Conservation (phyloP, 2,329 filamentous ascomycete species). For the Alternaria gaisen region DNA sequence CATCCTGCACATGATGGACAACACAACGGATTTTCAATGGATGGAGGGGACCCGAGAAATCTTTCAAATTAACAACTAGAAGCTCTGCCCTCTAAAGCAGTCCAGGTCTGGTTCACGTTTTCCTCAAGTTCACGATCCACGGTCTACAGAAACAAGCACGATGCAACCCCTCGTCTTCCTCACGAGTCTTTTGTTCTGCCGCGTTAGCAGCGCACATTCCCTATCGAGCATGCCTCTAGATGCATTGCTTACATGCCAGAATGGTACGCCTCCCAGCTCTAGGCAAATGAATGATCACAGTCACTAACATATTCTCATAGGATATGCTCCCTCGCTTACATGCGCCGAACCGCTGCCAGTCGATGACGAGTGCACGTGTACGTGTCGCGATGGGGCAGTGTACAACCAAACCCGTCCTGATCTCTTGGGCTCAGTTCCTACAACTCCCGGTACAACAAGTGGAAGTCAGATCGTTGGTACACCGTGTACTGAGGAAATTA, state of each 20-base stretch:
- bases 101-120: too few relatives aligned
- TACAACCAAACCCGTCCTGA: not conserved
- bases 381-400: not conserved
- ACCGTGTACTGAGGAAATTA: not conserved
- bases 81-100: too few relatives aligned
- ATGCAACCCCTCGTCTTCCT: not conserved
- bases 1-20: too few relatives aligned
- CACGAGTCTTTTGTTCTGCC: not conserved
- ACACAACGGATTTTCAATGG: too few relatives aligned
- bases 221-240: not conserved
- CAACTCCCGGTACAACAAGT: not conserved
- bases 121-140: not conserved
- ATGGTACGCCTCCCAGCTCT: not conserved
- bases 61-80: accelerated
- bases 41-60: too few relatives aligned
- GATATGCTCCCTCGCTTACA: not conserved
- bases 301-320: not conserved
- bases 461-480: not conserved
- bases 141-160: not conserved
- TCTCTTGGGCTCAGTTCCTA: not conserved
- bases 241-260: not conserved
- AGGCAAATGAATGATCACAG: not conserved
- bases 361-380: not conserved
- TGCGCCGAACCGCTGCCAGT: not conserved
- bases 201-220: not conserved